Conservation (phyloP, 208 protist species). For the Leishmania amazonensis region DNA sequence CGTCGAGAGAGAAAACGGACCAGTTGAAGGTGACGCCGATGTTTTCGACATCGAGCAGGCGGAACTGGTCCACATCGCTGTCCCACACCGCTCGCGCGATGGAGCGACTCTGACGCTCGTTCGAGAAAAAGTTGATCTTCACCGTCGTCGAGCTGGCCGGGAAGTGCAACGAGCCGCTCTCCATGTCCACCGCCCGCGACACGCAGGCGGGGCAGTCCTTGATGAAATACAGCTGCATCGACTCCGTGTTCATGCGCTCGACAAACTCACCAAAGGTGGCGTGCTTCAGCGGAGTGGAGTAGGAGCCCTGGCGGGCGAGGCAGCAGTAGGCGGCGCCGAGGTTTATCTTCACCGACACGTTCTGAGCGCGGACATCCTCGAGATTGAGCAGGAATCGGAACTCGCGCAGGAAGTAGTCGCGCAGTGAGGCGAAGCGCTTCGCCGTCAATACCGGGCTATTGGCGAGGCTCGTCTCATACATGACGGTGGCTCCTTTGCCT, state of each 20-base stretch:
- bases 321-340: conserved; percentile 87
- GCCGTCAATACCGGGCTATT: conserved; percentile 79
- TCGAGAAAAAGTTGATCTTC: conserved; percentile 86
- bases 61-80: conserved; percentile 70
- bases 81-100: conserved; percentile 85
- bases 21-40: conserved; percentile 80
- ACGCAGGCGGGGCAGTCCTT: conserved; percentile 80
- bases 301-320: conserved; percentile 69
- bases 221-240: conserved; percentile 89
- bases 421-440: conserved; percentile 61
- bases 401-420: conserved; percentile 76
- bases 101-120: conserved; percentile 75
- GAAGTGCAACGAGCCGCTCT: conserved; percentile 72
- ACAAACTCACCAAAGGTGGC: conserved; percentile 85
- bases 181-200: conserved; percentile 77
- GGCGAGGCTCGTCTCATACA: conserved; percentile 48
- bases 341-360: conserved; percentile 77
- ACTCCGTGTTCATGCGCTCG: conserved; percentile 85
- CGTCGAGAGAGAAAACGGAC: conserved; percentile 87
- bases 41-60: conserved; percentile 84
- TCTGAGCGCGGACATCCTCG: conserved; percentile 74
- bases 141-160: conserved; percentile 70
- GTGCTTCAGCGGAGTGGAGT: conserved; percentile 81
- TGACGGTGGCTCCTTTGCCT: conserved; percentile 13
- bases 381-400: conserved; percentile 66